Evolutionary conservation across 2,329 filamentous ascomycete species (phyloP).

Genomic region (Cercospora sesami): DNA sequence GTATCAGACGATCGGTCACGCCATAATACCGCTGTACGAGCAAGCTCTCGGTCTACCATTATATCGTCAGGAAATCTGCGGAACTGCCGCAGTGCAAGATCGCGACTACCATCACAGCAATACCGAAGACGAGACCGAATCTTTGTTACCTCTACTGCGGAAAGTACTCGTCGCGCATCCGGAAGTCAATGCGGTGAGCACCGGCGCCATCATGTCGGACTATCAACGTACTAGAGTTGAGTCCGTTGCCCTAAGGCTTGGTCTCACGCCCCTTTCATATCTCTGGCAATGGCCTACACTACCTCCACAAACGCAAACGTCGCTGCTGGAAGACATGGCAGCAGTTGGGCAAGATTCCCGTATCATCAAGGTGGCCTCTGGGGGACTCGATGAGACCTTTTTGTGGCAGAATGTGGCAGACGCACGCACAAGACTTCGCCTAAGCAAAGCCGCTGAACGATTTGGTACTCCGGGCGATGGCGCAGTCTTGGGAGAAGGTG

Average conservation of each 20-base stretch:
- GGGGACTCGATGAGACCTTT: constrained; percentile 76
- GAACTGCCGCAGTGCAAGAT: constrained; percentile 67
- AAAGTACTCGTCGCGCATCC: constrained; percentile 69
- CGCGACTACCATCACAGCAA: constrained; percentile 63
- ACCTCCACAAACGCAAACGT: constrained; percentile 52
- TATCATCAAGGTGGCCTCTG: constrained; percentile 92
- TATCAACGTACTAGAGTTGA: constrained; percentile 97
- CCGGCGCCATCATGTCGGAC: constrained; percentile 88
- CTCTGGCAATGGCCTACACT: constrained; percentile 88
- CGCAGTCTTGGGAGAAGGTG: constrained; percentile 83
- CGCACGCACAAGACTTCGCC: constrained; percentile 45
- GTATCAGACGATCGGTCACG: constrained; percentile 97
- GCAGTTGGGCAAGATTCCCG: constrained; percentile 76
- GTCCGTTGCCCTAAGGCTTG: constrained; percentile 81
- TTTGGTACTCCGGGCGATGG: constrained; percentile 68
- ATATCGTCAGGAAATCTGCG: constrained; percentile 75
- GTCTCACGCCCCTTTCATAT: constrained; percentile 77
- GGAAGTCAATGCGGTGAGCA: constrained; percentile 79
- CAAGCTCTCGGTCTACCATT: constrained; percentile 76
- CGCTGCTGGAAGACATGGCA: constrained; percentile 78
- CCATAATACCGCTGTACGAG: constrained; percentile 80
- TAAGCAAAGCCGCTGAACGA: constrained; percentile 59
- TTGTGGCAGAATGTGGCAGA: constrained; percentile 79
- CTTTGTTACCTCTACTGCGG: constrained; percentile 72
- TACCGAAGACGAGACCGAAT: constrained; percentile 78